Base-by-base conservation (phyloP, 768 basidiomycete genomes). In the Chalciporus sphaerocephalus region DNA sequence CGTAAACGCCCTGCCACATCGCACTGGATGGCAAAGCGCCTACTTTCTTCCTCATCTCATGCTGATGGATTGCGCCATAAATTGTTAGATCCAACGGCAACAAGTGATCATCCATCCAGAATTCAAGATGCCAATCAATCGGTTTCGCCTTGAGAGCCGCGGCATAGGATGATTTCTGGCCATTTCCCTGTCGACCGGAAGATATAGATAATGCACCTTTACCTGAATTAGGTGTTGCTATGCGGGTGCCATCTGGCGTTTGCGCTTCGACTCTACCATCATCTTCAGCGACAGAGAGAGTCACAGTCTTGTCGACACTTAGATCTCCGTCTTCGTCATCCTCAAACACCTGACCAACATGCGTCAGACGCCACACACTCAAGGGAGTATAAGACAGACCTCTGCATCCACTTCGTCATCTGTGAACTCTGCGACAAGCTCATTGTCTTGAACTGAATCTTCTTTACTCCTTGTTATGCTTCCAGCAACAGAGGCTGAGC, bases 51-150 rank as follows among this genome's bases (percentile, higher is more conserved):
- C 87, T 76, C 65, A 80, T 78, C 62, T 93, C 88, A 57, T 91
- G 86, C 56, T 92, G 90, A 61, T 98, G 93, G 37, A 96, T 87
- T 0, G 93, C 95, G 7, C 96, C 96, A 59, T 96, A 99, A 40
- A 99, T 85, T 0, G 96, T 99, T 44, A 94, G 74, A 62, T 94
- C 89, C 47, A 94, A 67, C 0, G 88, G 86, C 15, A 98, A 69
- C 17, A 80, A 67, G 37, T 90, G 84, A 49, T 92, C 93, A 59
- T 91, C 91, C 81, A 97, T 87, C 8, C 80, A 87, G 67, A 99
- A 98, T 66, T 96, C 87, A 41, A 98, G 80, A 63, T 99, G 94
- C 92, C 92, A 99, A 59, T 98, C 95, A 13, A 79, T 81, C 4
- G 95, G 93, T 59, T 92, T 92, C 0, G 92, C 73, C 69, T 92